Evolutionary conservation across 2,329 filamentous ascomycete species (phyloP), one percentile per base, ranked within the genome.

Genomic region (Boeremia exigua): DNA sequence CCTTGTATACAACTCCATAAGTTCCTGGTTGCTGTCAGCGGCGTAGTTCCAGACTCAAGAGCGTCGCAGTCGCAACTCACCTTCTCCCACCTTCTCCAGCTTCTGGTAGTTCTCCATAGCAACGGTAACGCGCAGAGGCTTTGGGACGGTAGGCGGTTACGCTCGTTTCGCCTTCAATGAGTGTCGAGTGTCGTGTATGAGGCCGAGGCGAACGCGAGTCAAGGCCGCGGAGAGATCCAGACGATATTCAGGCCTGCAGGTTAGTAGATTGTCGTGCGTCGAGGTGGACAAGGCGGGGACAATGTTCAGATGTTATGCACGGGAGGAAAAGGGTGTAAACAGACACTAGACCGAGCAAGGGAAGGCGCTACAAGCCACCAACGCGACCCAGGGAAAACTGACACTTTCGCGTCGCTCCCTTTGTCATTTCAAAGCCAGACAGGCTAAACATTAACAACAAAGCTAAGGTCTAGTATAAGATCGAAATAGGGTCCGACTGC

Each of bases 21-120:
- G 92, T 96, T 70, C 92, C 92, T 96, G 60, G 8, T 3, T 6
- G n/a, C 19, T 17, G 34, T 55, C 15, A 55, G 46, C n/a, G 3
- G 6, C 1, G 11, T 19, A 19, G 5, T 28, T 7, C 23, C 2
- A 11, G 9, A 15, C 28, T 19, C 6, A 25, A 11, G 11, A 19
- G 11, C 32, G 34, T 28, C 46, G 28, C 27, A 15, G n/a, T 12
- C 3, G 12, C 33, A 15, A 15, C 66, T 69, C 80, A 95, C 92
- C 92, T 86, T 96, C 92, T 78, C 92, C 92, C 71, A 96, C 92
- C 83, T 96, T 96, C 81, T 96, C 92, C 72, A 96, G 85, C 81
- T 96, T 96, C 80, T 96, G 91, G 78, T 96, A 96, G 80, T 96
- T 96, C 78, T 96, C 92, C 92, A 96, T 96, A 65, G 58, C 75